phyloP scores from a whole-genome alignment of 2,329 filamentous ascomycete genomes.

The Tolypocladium cylindrosporum region DNA sequence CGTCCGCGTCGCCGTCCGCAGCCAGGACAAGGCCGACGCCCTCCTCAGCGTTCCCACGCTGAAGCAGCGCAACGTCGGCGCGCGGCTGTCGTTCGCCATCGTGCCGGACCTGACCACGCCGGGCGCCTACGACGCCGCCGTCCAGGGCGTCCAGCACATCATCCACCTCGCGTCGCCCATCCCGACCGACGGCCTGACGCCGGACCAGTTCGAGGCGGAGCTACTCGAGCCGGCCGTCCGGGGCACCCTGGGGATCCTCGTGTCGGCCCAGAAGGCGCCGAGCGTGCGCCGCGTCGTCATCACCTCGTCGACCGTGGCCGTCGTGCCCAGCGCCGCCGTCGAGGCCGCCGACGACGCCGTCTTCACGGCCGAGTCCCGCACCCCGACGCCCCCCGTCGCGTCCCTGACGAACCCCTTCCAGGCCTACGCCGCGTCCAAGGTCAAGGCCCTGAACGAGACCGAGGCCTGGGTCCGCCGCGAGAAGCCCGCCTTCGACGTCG shows the following conservation, averaged over 20 bases:
- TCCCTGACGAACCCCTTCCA: slow-evolving; percentile 14
- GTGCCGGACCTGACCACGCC: slow-evolving; percentile 25
- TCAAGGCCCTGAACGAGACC: slow-evolving; percentile 19
- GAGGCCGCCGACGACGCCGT: slow-evolving; percentile 1
- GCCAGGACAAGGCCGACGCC: slow-evolving; percentile 5
- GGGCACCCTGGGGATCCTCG: slow-evolving; percentile 25
- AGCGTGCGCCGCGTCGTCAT: slow-evolving; percentile 29
- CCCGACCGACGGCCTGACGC: slow-evolving; percentile 2
- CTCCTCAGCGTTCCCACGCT: slow-evolving; percentile 6
- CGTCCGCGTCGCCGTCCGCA: slow-evolving; percentile 19
- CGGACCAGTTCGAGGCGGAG: slow-evolving; percentile 5
- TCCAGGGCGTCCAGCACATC: slow-evolving; percentile 26
- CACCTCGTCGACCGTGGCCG: slow-evolving; percentile 24
- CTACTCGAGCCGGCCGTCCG: slow-evolving; percentile 23
- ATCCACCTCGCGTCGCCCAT: slow-evolving; percentile 20
- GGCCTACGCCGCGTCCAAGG: slow-evolving; percentile 26
- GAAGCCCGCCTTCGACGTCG: slow-evolving; percentile 23
- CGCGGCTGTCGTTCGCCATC: slow-evolving; percentile 12
- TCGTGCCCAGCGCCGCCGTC: not conserved
- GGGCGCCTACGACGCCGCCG: slow-evolving; percentile 28
- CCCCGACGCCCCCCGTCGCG: not conserved
- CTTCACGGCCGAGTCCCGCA: slow-evolving; percentile 3
- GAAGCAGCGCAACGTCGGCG: slow-evolving; percentile 2
- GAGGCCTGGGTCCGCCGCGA: slow-evolving; percentile 21
- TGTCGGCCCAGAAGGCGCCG: slow-evolving; percentile 17